Conservation (phyloP, 2,329 filamentous ascomycete species). For the Chrysosporium queenslandicum region DNA sequence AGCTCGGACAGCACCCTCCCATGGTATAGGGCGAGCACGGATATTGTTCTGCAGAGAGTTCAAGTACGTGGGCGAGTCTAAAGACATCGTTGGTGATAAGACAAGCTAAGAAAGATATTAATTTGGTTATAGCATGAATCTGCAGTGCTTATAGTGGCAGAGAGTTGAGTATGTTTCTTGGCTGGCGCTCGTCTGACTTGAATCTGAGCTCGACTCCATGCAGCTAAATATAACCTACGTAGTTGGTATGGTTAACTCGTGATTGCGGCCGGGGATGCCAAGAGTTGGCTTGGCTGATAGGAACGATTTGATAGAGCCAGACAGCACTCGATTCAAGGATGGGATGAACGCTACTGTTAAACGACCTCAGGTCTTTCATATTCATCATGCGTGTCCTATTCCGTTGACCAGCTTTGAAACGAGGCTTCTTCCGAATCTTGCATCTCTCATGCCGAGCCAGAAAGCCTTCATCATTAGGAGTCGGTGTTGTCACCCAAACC, state of each 20-base stretch:
- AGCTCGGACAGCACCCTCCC: conserved; percentile 90
- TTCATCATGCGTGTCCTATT: background rate
- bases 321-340: background rate
- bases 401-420: background rate
- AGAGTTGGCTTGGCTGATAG: conserved; percentile 4
- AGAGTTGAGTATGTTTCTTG: background rate
- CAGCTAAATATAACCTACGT: no score
- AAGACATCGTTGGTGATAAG: conserved; percentile 55
- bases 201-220: background rate
- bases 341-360: no score
- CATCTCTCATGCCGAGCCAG: background rate
- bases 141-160: background rate
- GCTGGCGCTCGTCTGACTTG: background rate
- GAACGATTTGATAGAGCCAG: background rate
- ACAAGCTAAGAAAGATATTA: background rate
- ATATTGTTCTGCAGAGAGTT: conserved; percentile 93
- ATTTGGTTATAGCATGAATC: background rate
- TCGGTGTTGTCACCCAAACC: background rate
- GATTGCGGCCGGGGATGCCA: background rate
- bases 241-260: background rate
- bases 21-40: conserved; percentile 86
- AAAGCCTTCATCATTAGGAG: background rate
- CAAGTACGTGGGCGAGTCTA: conserved; percentile 82
- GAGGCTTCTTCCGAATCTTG: background rate
- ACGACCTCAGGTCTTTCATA: background rate